Base-by-base conservation (phyloP, 2,329 filamentous ascomycete species). In the Rosellinia necatrix region DNA sequence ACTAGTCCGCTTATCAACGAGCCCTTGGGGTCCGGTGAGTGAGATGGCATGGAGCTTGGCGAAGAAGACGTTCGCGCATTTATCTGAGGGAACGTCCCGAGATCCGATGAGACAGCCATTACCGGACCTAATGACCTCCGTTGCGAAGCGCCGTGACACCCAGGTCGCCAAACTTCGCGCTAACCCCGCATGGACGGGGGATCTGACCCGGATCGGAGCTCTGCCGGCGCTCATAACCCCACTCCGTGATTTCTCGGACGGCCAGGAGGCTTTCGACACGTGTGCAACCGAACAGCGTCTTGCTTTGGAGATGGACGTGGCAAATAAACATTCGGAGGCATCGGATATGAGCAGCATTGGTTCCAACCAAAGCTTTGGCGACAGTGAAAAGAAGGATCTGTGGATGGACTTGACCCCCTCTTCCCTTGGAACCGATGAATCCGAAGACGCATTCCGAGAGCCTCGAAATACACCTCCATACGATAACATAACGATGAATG, bases 61-160 rank as follows among this genome's bases (percentile, higher is more conserved):
- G 24, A 50, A 56, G 53, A 56, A 46, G 40, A 40, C 46, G 3
- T 56, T 56, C 12, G 30, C 12, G n/a, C 53, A 44, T 22, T 17
- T 50, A 24, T 56, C 40, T 5, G 53, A 56, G 15, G 53, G 44
- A 10, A 44, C 38, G 30, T 40, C 32, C 3, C 46, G 53, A 7
- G 46, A 56, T 25, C 46, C 46, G 15, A 50, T 56, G 53, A 24
- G 46, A 3, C 53, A 50, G 7, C 53, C 53, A 13, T 15, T 56
- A 17, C 53, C 40, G 10, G 53, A 56, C 13, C 47, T 56, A 1
- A 50, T 50, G 46, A 21, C 13, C 12, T 40, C 53, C 5, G 53
- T 56, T 7, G 34, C 40, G 10, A 50, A 27, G 10, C 46, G 50
- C 25, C 53, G 53, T 21, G 38, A 50, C 13, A 12, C 30, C 19